Conservation (phyloP, 2,329 filamentous ascomycete genomes). For the Moelleriella libera region DNA sequence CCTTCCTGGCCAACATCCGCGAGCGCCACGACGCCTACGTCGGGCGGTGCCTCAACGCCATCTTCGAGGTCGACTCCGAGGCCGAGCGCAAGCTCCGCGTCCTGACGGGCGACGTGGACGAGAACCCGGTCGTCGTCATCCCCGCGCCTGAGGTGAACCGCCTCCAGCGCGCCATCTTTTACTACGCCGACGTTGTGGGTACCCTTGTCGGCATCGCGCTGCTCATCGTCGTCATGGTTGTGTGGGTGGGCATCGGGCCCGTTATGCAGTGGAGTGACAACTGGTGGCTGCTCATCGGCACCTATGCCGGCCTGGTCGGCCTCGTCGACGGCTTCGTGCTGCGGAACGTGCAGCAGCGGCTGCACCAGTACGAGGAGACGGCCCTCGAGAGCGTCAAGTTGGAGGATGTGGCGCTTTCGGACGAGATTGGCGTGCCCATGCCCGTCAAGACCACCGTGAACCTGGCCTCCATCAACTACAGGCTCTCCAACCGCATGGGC, state of each 20-base stretch:
- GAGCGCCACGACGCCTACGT: slow-evolving; percentile 19
- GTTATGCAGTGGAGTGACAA: slow-evolving; percentile 23
- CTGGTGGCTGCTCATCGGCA: slow-evolving; percentile 33
- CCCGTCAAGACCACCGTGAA: slow-evolving; percentile 1
- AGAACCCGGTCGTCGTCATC: slow-evolving; percentile 18
- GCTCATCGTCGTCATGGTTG: slow-evolving; percentile 18
- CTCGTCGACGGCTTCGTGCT: slow-evolving; percentile 29
- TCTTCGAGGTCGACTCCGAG: slow-evolving; percentile 18
- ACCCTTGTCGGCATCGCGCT: slow-evolving; percentile 23
- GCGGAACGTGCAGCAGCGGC: slow-evolving; percentile 23
- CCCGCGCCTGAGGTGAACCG: slow-evolving; percentile 15
- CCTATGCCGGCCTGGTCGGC: slow-evolving; percentile 30
- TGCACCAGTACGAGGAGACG: slow-evolving; percentile 7
- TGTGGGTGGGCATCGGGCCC: slow-evolving; percentile 24
- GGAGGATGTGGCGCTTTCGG: slow-evolving; percentile 6
- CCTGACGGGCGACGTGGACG: slow-evolving; percentile 16
- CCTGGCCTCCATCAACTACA: slow-evolving; percentile 4
- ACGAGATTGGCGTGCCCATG: slow-evolving; percentile 4
- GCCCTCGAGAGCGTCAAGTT: slow-evolving; percentile 6
- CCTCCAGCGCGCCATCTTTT: slow-evolving; percentile 23
- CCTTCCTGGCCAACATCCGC: slow-evolving; percentile 24
- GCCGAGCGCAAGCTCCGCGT: slow-evolving; percentile 18
- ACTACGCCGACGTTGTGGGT: slow-evolving; percentile 27
- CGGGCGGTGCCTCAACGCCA: slow-evolving; percentile 15
- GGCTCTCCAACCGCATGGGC: slow-evolving; percentile 3